Percentiles rank a stretch among this genome's conserved stretches.
Evolutionary conservation across 148 eudicot genomes (phyloP).

Genomic region (Hydrangea macrophylla): DNA sequence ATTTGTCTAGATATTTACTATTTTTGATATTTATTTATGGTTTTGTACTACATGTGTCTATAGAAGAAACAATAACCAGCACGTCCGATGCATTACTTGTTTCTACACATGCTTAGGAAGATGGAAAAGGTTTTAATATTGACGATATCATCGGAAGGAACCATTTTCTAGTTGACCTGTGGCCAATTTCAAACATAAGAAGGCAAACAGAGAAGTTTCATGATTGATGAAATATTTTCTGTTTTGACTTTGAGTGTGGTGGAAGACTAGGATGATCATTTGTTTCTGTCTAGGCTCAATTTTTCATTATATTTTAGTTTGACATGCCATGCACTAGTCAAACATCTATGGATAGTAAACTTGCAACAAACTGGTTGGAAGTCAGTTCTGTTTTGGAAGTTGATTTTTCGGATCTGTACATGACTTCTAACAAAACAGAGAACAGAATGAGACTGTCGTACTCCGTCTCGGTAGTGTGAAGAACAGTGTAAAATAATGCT

Average conservation of each 20-base stretch:
- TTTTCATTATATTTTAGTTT: slow-evolving; percentile 5
- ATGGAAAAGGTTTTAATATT: not conserved
- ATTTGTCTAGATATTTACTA: no score
- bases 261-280: no score
- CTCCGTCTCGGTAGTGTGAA: not conserved
- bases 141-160: not conserved
- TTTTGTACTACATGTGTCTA: no score
- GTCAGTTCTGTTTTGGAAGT: not conserved
- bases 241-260: no score
- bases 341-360: not conserved
- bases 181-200: not conserved
- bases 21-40: no score
- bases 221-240: no score
- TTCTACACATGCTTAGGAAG: not conserved
- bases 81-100: not conserved
- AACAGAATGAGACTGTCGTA: not conserved
- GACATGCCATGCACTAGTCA: no score
- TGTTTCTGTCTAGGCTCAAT: no score
- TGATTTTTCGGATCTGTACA: not conserved
- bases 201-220: no score
- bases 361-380: not conserved
- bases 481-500: no score
- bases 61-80: not conserved
- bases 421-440: not conserved
- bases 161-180: not conserved